Evolutionary conservation across 176 grass and related monocot species (phyloP).

Genomic region (Aegilops speltoides): DNA sequence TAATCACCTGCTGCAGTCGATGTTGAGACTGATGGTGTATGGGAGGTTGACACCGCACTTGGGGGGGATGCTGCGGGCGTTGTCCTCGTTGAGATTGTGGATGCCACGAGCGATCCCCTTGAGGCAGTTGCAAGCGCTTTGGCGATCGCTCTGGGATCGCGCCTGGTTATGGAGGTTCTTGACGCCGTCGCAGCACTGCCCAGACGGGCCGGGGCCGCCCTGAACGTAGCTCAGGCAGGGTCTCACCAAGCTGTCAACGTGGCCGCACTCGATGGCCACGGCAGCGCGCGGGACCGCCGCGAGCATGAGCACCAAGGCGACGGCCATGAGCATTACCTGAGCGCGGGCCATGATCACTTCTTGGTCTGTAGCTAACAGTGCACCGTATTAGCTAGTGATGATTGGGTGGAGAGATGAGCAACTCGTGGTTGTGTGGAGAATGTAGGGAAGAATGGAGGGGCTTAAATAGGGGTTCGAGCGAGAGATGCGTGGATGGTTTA

Average conservation of each 20-base stretch:
- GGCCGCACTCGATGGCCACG: conserved; percentile 25
- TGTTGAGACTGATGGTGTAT: conserved; percentile 51
- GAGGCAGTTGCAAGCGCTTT: conserved; percentile 45
- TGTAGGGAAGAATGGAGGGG: not conserved
- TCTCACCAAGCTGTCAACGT: conserved; percentile 12
- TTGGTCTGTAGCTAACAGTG: not conserved
- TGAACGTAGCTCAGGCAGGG: conserved; percentile 49
- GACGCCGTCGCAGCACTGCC: conserved; percentile 39
- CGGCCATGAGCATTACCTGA: not conserved
- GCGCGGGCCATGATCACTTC: conserved; percentile 18
- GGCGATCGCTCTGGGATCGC: conserved; percentile 12
- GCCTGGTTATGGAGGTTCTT: conserved; percentile 27
- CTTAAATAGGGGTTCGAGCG: not conserved
- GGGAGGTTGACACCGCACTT: conserved; percentile 57
- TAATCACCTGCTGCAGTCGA: conserved; percentile 43
- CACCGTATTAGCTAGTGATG: not conserved
- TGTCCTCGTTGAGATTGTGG: conserved; percentile 27
- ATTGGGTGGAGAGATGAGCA: not conserved
- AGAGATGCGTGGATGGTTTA: not conserved
- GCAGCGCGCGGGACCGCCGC: not conserved
- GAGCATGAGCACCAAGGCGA: conserved; percentile 5
- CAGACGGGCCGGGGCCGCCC: conserved; percentile 1
- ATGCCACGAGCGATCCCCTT: conserved; percentile 1
- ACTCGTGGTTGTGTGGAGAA: not conserved
- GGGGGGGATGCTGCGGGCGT: conserved; percentile 41